Percentiles rank a stretch among this genome's conserved stretches.
Evolutionary conservation across 345 rosid species (phyloP).

Genomic region (Ceriops tagal): DNA sequence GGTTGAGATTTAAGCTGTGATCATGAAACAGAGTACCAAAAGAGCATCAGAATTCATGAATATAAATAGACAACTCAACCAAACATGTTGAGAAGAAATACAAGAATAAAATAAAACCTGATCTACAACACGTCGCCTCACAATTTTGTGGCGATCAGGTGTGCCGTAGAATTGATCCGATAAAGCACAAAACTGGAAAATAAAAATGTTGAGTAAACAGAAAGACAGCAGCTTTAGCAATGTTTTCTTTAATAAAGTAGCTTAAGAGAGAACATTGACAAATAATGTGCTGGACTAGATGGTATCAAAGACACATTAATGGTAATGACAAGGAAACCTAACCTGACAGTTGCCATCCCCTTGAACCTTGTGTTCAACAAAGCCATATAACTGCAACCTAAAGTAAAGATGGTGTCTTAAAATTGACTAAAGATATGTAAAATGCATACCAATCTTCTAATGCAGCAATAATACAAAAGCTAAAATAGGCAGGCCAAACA

Average conservation of each 20-base stretch:
- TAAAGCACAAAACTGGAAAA: constrained; percentile 70
- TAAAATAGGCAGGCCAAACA: neutral
- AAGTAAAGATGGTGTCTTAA: neutral
- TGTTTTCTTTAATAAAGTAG: neutral
- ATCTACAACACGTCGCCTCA: constrained; percentile 50
- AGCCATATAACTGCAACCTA: constrained; percentile 54
- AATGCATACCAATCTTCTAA: neutral
- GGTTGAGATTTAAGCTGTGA: constrained; percentile 61
- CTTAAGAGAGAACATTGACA: neutral
- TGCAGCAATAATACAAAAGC: too few relatives aligned
- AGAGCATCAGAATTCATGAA: constrained; percentile 7
- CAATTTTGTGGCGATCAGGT: constrained; percentile 59
- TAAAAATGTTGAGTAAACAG: neutral
- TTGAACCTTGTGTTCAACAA: constrained; percentile 60
- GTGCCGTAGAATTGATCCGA: constrained; percentile 60
- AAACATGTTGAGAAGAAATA: neutral
- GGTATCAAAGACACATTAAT: neutral
- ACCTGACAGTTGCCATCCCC: constrained; percentile 92
- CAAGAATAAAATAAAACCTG: constrained; percentile 48
- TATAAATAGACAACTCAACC: neutral
- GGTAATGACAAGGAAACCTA: constrained; percentile 10
- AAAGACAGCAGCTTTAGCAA: neutral
- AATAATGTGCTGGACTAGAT: neutral
- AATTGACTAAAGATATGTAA: neutral
- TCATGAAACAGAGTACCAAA: constrained; percentile 14